These are phyloP conservation scores for Parascedosporium putredinis DNA, from an alignment of 2,329 filamentous ascomycete species.

Conservation along the genomic window DNA sequence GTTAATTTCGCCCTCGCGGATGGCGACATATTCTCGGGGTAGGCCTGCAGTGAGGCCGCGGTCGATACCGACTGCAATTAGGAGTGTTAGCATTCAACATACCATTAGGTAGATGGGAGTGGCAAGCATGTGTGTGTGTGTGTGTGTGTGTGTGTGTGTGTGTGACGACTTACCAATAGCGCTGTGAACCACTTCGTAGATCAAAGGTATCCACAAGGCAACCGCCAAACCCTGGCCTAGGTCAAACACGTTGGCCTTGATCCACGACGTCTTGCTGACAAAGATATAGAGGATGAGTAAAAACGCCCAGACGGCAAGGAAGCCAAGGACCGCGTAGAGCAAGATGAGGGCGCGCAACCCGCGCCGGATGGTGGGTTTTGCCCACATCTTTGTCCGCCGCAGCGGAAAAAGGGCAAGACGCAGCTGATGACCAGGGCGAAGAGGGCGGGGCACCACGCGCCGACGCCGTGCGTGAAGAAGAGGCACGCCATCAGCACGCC, in stretches of 20 bases:
- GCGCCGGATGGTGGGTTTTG: neutral
- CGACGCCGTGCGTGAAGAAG: neutral
- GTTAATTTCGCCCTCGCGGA: neutral
- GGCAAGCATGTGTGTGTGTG: neutral
- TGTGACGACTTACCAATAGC: neutral
- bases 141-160: neutral
- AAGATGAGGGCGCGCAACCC: neutral
- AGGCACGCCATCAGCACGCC: neutral
- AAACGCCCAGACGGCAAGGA: neutral
- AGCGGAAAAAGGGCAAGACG: constrained; percentile 1
- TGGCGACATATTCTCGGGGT: neutral
- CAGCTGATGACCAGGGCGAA: neutral
- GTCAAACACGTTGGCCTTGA: neutral
- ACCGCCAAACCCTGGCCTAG: constrained; percentile 5
- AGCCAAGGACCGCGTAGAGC: neutral
- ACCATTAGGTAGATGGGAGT: too few relatives aligned
- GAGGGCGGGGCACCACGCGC: neutral
- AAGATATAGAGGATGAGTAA: neutral
- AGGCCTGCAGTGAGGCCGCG: neutral
- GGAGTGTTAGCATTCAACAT: neutral
- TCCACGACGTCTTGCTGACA: neutral
- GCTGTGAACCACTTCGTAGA: constrained; percentile 1
- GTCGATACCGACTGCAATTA: constrained; percentile 1
- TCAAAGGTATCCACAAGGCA: constrained; percentile 3
- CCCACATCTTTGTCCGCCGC: constrained; percentile 5